These are phyloP conservation scores for Aureobasidium subglaciale DNA, from an alignment of 2,329 filamentous ascomycete species.

Conservation along the genomic window DNA sequence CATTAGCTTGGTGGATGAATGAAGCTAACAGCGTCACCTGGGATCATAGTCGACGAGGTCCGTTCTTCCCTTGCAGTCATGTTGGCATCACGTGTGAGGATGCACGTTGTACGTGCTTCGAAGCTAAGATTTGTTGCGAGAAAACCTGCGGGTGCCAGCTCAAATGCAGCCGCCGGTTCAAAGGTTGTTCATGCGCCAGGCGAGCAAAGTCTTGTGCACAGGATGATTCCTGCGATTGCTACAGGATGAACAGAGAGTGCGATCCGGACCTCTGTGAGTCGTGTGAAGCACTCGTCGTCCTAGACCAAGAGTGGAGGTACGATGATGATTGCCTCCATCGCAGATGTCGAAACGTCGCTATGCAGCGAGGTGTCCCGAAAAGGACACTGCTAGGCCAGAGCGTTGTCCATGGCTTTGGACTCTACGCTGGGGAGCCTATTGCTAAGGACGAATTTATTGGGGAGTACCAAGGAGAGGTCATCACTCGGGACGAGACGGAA, in stretches of 20 bases:
- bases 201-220: conserved; percentile 31
- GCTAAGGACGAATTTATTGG: conserved; percentile 65
- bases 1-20: conserved; percentile 9
- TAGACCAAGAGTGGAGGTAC: conserved; percentile 61
- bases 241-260: conserved; percentile 68
- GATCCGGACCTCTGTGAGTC: conserved; percentile 66
- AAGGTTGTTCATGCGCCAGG: conserved; percentile 41
- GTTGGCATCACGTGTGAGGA: conserved; percentile 56
- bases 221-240: conserved; percentile 57
- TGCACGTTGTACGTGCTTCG: conserved; percentile 56
- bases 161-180: conserved; percentile 47
- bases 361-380: conserved; percentile 63
- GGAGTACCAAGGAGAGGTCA: conserved; percentile 74
- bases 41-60: conserved; percentile 41
- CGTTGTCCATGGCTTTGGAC: conserved; percentile 66
- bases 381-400: conserved; percentile 63
- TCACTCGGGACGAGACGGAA: conserved; percentile 62
- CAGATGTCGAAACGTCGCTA: conserved; percentile 63
- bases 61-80: conserved; percentile 61
- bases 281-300: conserved; percentile 62
- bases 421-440: conserved; percentile 65
- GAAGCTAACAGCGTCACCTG: conserved; percentile 16
- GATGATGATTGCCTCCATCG: conserved; percentile 49
- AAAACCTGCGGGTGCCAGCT: conserved; percentile 62
- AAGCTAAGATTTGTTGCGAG: conserved; percentile 59